Conservation (phyloP, 805 yeast genomes). For the Phaffomyces opuntiae region DNA sequence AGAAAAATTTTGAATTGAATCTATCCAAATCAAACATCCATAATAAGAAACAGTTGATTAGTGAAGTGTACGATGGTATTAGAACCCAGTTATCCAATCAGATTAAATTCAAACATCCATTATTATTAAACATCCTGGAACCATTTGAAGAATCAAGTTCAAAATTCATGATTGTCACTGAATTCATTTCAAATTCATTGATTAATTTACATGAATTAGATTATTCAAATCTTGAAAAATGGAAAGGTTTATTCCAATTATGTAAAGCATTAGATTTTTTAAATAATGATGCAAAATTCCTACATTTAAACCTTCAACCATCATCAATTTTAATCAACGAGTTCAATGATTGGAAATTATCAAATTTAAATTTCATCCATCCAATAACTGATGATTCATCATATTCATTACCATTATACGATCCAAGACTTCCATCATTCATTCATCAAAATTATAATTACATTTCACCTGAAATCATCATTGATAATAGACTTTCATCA, state of each 20-base stretch:
- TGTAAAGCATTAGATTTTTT: constrained; percentile 75
- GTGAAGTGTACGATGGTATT: constrained; percentile 62
- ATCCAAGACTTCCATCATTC: constrained; percentile 69
- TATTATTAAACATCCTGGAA: constrained; percentile 74
- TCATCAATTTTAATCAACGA: constrained; percentile 67
- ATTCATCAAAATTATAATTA: constrained; percentile 65
- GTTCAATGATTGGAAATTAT: constrained; percentile 89
- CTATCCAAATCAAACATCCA: constrained; percentile 42
- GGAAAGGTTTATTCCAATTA: constrained; percentile 76
- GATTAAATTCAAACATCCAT: constrained; percentile 85
- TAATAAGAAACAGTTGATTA: constrained; percentile 35
- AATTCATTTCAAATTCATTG: constrained; percentile 58
- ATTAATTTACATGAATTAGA: constrained; percentile 27
- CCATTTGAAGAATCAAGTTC: constrained; percentile 83
- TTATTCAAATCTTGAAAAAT: constrained; percentile 50
- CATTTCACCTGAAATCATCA: constrained; percentile 77
- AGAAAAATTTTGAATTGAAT: constrained; percentile 58
- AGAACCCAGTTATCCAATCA: constrained; percentile 62
- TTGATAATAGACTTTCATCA: constrained; percentile 55
- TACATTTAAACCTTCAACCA: constrained; percentile 78
- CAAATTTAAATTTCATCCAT: constrained; percentile 57
- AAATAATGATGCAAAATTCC: constrained; percentile 66
- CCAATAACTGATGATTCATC: constrained; percentile 37
- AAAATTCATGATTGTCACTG: constrained; percentile 78
- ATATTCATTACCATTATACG: constrained; percentile 61